Base-by-base conservation (phyloP, 2,329 filamentous ascomycete species). In the Exophiala sp. region DNA sequence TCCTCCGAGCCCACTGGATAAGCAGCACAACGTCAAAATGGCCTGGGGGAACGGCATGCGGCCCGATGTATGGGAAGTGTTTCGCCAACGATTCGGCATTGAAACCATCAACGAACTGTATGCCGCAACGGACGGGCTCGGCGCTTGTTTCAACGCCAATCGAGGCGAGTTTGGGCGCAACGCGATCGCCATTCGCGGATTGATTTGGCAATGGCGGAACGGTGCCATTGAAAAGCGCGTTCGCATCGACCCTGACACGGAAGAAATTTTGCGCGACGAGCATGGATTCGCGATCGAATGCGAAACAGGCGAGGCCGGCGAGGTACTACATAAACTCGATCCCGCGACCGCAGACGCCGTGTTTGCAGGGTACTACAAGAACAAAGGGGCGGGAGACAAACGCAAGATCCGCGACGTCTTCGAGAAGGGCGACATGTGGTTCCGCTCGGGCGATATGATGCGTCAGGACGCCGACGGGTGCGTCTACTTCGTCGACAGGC, bases 291-390 rank as follows among this genome's bases (percentile, higher is more conserved):
- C 79, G 0, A 72, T 70, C 35, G 76, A 83, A 29, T 74, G 77
- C 46, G 66, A 79, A 0, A 83, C 83, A 60, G 80, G 81, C 19
- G 73, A 80, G 35, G 85, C 85, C 2, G 85, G 86, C 18, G 86
- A 91, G 67, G 85, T 89, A 11, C 73, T 95, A 2, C 83, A 90
- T 32, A 68, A 80, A 0, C 68, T 73, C 58, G 78, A 85, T 41
- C 55, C 53, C 8, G 39, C 27, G 13, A 47, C 43, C 18, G 52
- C 54, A 4, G 66, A 72, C 21, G 71, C 73, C 19, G 78, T 77
- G 11, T 95, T 89, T 70, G 85, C 88, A 63, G 89, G 89, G 1
- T 95, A 95, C 69, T 88, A 83, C 66, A 81, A 82, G 55, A 90
- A 95, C 66, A 66, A 75, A 8, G 74, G 76, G 19, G 87, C 88